Conservation (phyloP, 2,329 filamentous ascomycete genomes). For the Diaporthe citrichinensis region DNA sequence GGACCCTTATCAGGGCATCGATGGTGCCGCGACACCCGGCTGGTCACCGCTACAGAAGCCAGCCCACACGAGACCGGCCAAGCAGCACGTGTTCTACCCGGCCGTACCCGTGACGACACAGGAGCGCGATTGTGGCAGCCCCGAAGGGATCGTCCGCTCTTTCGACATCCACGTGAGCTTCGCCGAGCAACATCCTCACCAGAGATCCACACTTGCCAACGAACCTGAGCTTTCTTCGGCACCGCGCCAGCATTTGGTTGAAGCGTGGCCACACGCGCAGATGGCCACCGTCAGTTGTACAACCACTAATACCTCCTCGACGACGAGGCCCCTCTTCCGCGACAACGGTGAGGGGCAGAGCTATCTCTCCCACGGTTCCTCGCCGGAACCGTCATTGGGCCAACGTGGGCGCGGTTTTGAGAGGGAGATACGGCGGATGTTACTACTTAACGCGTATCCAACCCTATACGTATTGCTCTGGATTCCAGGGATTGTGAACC, state of each 20-base stretch:
- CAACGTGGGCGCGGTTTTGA: constrained; percentile 40
- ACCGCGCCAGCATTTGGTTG: neutral
- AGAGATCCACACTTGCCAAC: neutral
- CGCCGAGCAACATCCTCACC: neutral
- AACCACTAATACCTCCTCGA: constrained; percentile 36
- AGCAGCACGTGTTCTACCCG: neutral
- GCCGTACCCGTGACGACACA: neutral
- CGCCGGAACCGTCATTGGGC: neutral
- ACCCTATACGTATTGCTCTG: constrained; percentile 54
- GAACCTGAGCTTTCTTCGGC: neutral
- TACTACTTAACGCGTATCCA: constrained; percentile 55
- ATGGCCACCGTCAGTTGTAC: neutral
- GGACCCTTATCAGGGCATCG: neutral
- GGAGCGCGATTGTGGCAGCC: neutral
- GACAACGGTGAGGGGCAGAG: neutral
- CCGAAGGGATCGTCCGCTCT: neutral
- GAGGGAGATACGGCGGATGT: constrained; percentile 49
- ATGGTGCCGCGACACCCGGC: neutral
- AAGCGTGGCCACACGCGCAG: neutral
- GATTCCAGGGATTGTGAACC: constrained; percentile 55
- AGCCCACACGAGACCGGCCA: neutral
- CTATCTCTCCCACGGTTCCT: neutral
- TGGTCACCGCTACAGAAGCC: neutral
- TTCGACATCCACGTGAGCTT: neutral
- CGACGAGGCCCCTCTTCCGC: neutral